Base-by-base conservation (phyloP, 805 yeast genomes). In the Yarrowia keelungensis region DNA sequence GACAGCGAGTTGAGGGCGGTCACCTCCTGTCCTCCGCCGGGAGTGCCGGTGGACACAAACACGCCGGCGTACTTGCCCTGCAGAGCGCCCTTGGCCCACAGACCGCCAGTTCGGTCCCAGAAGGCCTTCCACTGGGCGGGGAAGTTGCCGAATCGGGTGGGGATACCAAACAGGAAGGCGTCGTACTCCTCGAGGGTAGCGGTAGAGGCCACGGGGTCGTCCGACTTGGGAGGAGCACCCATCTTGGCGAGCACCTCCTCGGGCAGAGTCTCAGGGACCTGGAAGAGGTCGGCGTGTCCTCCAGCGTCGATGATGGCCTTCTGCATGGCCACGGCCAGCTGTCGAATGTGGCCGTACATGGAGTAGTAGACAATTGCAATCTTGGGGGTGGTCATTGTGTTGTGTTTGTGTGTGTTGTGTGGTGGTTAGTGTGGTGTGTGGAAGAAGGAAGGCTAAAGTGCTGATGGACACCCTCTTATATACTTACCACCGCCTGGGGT, bases 331-430 rank as follows among this genome's bases (percentile, higher is more conserved):
- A 87, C 85, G 45, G 97, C 96, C 74, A 90, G 75, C 51, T 81
- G 79, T 72, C 87, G 86, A 73, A 89, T 80, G 80, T 92, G 97
- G 71, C 92, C 92, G 81, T 90, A 91, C 73, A 89, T 78, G 46
- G 97, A 88, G 84, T 92, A 92, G 77, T 88, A 86, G 78, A 92
- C 83, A 72, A 92, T 88, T 59, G 92, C 93, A 68, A 88, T 83
- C 79, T 87, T 88, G 64, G 83, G 82, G 43, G n/a, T 15, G 14
- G 79, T 77, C 80, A 79, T 79, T 73, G 50, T 73, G 65, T 49
- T 10, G 38, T 10, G 9, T 51, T 3, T 26, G 19, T 19, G 19
- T 26, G 32, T 26, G 7, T 26, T 38, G 39, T 38, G 39, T 38
- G 8, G 10, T 38, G 10, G 39, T 38, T 38, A 11, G 16, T 41